phyloP scores from a whole-genome alignment of 768 basidiomycete species.

The Phaeotremella skinneri region DNA sequence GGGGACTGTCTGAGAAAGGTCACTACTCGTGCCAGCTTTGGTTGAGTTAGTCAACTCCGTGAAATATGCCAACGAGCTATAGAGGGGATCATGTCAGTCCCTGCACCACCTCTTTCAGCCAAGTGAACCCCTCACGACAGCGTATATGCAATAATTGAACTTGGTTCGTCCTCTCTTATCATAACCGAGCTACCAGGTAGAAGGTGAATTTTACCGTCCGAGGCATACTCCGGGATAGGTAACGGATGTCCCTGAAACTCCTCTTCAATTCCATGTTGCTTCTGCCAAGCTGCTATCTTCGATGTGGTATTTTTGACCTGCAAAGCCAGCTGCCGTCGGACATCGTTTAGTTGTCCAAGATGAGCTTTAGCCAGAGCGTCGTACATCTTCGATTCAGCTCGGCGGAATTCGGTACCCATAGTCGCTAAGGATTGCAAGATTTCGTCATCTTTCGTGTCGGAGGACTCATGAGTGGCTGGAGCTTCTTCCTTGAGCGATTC shows the following conservation, averaged over 20 bases:
- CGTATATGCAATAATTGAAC: slow-evolving; percentile 41
- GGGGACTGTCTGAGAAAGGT: not conserved
- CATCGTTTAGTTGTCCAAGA: slow-evolving; percentile 27
- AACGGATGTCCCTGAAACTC: not conserved
- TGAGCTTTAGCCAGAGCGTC: slow-evolving; percentile 4
- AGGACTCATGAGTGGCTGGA: not conserved
- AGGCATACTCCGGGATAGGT: slow-evolving; percentile 17
- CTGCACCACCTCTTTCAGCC: not conserved
- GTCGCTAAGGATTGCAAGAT: not conserved
- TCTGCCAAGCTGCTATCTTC: slow-evolving; percentile 15
- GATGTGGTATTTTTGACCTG: not conserved
- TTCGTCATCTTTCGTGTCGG: not conserved
- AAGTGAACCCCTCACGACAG: slow-evolving; percentile 31
- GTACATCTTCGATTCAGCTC: slow-evolving; percentile 2
- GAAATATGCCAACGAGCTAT: slow-evolving; percentile 35
- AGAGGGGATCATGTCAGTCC: not conserved
- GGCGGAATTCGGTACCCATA: not conserved
- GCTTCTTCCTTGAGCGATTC: not conserved
- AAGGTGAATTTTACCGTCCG: slow-evolving; percentile 10
- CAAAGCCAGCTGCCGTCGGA: slow-evolving; percentile 13
- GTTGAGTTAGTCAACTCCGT: slow-evolving; percentile 22
- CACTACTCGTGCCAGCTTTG: slow-evolving; percentile 3
- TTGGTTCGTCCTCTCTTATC: slow-evolving; percentile 39
- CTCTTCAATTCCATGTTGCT: slow-evolving; percentile 3
- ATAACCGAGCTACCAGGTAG: slow-evolving; percentile 37